These are phyloP conservation scores for Aspergillus alliaceus DNA, from an alignment of 2,329 filamentous ascomycete species.

Conservation along the genomic window DNA sequence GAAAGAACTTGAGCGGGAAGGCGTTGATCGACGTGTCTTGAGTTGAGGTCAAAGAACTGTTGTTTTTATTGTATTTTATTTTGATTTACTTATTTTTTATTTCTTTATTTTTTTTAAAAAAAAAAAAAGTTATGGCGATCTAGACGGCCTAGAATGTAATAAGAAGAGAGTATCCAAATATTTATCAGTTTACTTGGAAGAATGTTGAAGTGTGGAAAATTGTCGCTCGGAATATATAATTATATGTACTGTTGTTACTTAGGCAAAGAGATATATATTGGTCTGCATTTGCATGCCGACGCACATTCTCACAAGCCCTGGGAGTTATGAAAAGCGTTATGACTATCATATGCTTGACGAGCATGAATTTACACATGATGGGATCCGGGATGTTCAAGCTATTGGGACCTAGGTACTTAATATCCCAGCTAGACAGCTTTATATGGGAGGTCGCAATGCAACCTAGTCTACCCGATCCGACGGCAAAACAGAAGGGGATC, in stretches of 20 bases:
- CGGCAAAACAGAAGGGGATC: neutral
- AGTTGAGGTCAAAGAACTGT: too few species aligned
- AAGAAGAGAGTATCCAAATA: too few species aligned
- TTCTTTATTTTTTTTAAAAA: too few species aligned
- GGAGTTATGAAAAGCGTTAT: too few species aligned
- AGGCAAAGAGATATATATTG: too few species aligned
- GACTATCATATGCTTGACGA: neutral
- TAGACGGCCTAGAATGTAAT: too few species aligned
- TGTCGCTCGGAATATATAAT: neutral
- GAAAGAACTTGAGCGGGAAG: neutral
- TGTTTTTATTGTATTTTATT: too few species aligned
- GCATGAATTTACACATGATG: neutral
- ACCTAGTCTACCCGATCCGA: neutral
- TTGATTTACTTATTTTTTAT: too few species aligned
- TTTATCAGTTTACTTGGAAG: neutral
- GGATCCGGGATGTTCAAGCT: neutral
- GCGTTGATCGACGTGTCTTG: too few species aligned
- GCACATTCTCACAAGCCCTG: neutral
- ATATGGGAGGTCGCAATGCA: neutral
- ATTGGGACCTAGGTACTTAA: neutral
- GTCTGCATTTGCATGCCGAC: neutral
- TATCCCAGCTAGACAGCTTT: neutral
- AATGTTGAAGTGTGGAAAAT: too few species aligned
- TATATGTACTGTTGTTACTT: too few species aligned
- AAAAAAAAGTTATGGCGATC: too few species aligned